Evolutionary conservation across 495 filamentous ascomycete genomes (phyloP), one percentile per base, ranked within the genome.

Genomic region (Hypomontagnella submonticulosa): DNA sequence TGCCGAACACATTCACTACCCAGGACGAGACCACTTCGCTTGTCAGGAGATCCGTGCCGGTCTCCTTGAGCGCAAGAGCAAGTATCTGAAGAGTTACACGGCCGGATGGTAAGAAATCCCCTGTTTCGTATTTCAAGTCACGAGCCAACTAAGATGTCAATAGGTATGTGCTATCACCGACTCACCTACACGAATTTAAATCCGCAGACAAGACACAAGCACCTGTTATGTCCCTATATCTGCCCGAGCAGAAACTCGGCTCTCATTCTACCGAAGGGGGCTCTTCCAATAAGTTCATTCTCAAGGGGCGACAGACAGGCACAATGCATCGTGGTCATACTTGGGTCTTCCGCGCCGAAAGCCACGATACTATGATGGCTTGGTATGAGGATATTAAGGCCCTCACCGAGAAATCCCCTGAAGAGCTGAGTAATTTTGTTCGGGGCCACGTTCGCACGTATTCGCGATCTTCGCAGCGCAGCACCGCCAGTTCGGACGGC

Each of bases 181-280:
- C 95, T 34, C 95, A 99, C 75, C 83, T 99, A 1, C 95, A 99
- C 76, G 95, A 99, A 73, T 99, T 97, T 86, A 97, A 96, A 74
- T 96, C 92, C 12, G 91, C 92, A 42, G 84, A 86, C 49, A 86
- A 86, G 73, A 79, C 78, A 2, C 80, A 82, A 56, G 80, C 79
- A 32, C 95, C 95, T 2, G 86, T 98, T 74, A 97, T 99, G 95
- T 97, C 95, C 20, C 82, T 99, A 37, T 95, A 92, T 73, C 88
- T 99, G 3, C 90, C 90, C 1, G 95, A 97, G 60, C 95, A 97
- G 72, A 97, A 96, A 70, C 87, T 98, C 27, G 96, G 95, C 36
- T 96, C 93, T 9, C 91, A 95, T 72, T 97, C 95, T 9, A 83
- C 89, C 50, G 87, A 90, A 38, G 88, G 88, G 36, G 92, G 91